Evolutionary conservation across 208 protist species (phyloP).

Genomic region (Leishmania aethiopica): DNA sequence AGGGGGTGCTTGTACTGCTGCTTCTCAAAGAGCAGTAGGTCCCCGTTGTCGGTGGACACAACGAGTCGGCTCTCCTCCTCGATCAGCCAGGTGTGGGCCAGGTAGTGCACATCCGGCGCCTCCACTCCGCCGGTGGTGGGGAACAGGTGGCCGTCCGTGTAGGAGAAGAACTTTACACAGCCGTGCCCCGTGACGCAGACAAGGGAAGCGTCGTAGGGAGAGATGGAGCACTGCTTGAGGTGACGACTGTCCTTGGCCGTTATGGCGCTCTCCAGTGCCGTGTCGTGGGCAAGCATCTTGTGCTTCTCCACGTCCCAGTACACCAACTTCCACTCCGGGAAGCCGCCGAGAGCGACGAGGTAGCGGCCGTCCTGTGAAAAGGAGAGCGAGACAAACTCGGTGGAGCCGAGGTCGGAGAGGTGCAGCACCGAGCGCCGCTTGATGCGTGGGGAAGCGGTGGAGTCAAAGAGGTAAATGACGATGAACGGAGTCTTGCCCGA

Average conservation of each 20-base stretch:
- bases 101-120: conserved; percentile 86
- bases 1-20: conserved; percentile 88
- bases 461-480: conserved; percentile 92
- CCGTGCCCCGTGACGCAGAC: conserved; percentile 93
- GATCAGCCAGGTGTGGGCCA: conserved; percentile 93
- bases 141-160: conserved; percentile 83
- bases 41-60: conserved; percentile 93
- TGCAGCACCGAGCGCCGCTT: conserved; percentile 86
- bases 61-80: conserved; percentile 86
- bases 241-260: conserved; percentile 47
- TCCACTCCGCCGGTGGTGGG: conserved; percentile 56
- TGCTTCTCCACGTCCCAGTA: conserved; percentile 93
- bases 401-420: conserved; percentile 80
- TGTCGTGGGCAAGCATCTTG: conserved; percentile 78
- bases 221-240: conserved; percentile 93
- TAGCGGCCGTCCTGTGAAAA: conserved; percentile 93
- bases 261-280: conserved; percentile 54
- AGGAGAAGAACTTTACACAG: conserved; percentile 89
- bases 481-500: conserved; percentile 77
- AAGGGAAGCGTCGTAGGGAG: conserved; percentile 81
- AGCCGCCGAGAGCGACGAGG: conserved; percentile 88
- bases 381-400: conserved; percentile 86
- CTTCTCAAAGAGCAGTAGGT: conserved; percentile 94
- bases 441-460: conserved; percentile 71
- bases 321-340: conserved; percentile 93